Conservation (phyloP, 1,284 basidiomycete genomes). For the Pascua guehoae region DNA sequence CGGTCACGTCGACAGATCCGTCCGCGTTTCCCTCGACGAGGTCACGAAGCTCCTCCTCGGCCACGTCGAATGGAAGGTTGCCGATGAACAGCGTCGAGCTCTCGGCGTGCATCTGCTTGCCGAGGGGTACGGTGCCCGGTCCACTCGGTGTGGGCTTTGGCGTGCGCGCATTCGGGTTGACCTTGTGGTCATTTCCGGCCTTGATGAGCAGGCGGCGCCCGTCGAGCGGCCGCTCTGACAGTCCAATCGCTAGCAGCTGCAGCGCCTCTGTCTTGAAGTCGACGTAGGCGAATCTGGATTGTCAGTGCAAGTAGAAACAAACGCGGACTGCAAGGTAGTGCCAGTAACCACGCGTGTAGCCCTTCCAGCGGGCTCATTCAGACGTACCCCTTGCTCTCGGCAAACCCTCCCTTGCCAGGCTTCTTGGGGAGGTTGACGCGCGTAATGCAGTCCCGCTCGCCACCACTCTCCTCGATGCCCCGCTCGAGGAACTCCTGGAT, state of each 20-base stretch:
- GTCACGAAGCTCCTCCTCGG: constrained; percentile 65
- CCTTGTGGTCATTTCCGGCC: constrained; percentile 68
- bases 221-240: constrained; percentile 76
- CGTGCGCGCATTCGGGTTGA: constrained; percentile 44
- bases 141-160: constrained; percentile 53
- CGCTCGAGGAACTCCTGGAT: constrained; percentile 69
- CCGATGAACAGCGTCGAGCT: constrained; percentile 44
- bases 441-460: constrained; percentile 45
- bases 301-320: background rate
- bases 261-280: constrained; percentile 79
- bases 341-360: too few species aligned
- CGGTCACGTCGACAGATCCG: constrained; percentile 19
- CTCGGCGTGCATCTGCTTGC: constrained; percentile 45
- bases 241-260: constrained; percentile 68
- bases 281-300: constrained; percentile 83
- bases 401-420: constrained; percentile 42
- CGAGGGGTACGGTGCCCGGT: constrained; percentile 24
- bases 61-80: constrained; percentile 64
- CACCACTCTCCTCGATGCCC: constrained; percentile 52
- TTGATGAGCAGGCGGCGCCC: constrained; percentile 90
- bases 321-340: background rate
- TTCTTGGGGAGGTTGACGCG: constrained; percentile 56
- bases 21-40: constrained; percentile 49
- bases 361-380: too few species aligned
- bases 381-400: constrained; percentile 54